Percentiles rank a stretch among this genome's conserved stretches.
phyloP scores from a whole-genome alignment of 139 green algal species.

The Nannochloris sp. region DNA sequence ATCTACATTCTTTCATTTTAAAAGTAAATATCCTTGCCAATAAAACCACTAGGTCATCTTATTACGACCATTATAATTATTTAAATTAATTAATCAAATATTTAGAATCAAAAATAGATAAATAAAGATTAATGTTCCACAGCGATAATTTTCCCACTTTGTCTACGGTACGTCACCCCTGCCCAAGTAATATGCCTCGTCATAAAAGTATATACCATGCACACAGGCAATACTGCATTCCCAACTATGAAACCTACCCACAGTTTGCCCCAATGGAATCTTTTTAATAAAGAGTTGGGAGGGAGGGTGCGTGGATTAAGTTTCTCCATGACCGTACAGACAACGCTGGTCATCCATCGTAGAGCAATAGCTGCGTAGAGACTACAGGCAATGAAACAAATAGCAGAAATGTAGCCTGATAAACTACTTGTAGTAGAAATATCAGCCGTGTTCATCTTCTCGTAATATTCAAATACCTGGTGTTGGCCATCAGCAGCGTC shows the following conservation, averaged over 20 bases:
- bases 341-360: constrained; percentile 35
- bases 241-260: constrained; percentile 14
- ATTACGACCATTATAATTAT: no score
- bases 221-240: constrained; percentile 33
- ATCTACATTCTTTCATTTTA: no score
- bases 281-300: not conserved
- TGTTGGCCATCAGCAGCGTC: no score
- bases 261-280: not conserved
- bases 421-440: no score
- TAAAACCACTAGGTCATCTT: no score
- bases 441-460: no score
- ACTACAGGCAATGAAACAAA: constrained; percentile 15
- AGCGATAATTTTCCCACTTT: constrained; percentile 17
- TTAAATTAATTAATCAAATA: no score
- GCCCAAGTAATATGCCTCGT: constrained; percentile 21
- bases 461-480: no score
- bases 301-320: not conserved
- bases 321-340: constrained; percentile 2
- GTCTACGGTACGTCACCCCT: constrained; percentile 43
- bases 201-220: constrained; percentile 37
- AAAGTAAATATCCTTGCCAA: no score
- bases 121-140: no score
- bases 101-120: no score
- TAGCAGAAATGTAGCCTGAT: not conserved
- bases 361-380: constrained; percentile 12